phyloP scores from a whole-genome alignment of 2,329 filamentous ascomycete genomes.

The Cladorrhinum sp. region DNA sequence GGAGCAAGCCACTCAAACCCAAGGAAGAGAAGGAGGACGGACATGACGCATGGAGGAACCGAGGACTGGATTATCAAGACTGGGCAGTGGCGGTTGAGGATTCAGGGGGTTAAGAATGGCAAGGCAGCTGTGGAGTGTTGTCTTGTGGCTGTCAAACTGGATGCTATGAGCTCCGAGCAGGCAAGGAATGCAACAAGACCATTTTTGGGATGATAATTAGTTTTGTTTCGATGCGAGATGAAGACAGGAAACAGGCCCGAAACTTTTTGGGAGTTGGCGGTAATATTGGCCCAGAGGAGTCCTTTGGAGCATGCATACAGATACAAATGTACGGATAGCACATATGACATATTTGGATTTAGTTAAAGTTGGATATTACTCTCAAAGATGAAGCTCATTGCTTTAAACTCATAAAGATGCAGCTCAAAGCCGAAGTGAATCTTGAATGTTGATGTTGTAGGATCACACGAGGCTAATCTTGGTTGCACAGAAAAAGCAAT shows the following conservation, averaged over 20 bases:
- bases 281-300: too few species aligned
- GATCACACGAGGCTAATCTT: background rate
- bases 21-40: conserved; percentile 46
- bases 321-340: background rate
- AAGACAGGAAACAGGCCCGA: background rate
- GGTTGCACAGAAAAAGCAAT: background rate
- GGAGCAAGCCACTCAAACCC: conserved; percentile 26
- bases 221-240: background rate
- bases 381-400: background rate
- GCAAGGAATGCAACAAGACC: conserved; percentile 61
- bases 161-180: conserved; percentile 65
- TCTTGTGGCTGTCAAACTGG: conserved; percentile 71
- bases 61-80: conserved; percentile 62
- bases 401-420: too few species aligned
- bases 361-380: background rate
- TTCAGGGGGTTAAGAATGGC: conserved; percentile 52
- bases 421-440: too few species aligned
- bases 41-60: conserved; percentile 31
- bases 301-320: background rate
- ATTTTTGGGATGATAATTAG: conserved; percentile 51
- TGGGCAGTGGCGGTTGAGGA: conserved; percentile 69
- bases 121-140: conserved; percentile 64
- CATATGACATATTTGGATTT: background rate
- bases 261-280: background rate
- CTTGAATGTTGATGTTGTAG: too few species aligned